Conservation (phyloP, 1,284 basidiomycete genomes). For the Tilletiopsis washingtonensis region DNA sequence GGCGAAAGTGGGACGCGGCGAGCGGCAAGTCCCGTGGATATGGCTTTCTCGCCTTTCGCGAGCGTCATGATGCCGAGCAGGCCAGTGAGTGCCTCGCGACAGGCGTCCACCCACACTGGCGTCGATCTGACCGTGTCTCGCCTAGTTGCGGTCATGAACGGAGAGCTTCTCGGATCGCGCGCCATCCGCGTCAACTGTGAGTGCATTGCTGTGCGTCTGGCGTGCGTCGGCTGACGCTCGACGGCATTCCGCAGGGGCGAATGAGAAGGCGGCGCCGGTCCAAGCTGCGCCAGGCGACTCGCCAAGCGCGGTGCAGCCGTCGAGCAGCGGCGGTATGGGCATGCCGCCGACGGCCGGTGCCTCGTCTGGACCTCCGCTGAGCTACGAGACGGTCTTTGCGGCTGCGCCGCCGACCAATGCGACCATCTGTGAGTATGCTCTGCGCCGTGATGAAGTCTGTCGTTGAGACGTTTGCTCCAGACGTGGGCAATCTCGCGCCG, state of each 20-base stretch:
- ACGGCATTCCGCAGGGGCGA: background rate
- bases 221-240: background rate
- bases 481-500: slow-evolving; percentile 94
- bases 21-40: slow-evolving; percentile 93
- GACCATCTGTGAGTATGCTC: slow-evolving; percentile 60
- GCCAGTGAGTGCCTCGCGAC: slow-evolving; percentile 54
- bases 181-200: slow-evolving; percentile 97
- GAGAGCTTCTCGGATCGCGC: slow-evolving; percentile 94
- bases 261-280: background rate
- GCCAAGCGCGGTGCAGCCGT: background rate
- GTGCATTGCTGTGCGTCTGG: background rate
- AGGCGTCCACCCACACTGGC: background rate
- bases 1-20: slow-evolving; percentile 47
- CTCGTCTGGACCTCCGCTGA: slow-evolving; percentile 61
- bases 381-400: slow-evolving; percentile 76
- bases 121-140: too few relatives aligned
- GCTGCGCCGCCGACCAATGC: slow-evolving; percentile 86
- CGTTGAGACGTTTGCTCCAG: background rate
- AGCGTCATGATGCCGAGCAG: slow-evolving; percentile 94
- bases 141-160: slow-evolving; percentile 83
- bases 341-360: slow-evolving; percentile 11
- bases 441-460: background rate
- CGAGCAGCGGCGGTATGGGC: background rate
- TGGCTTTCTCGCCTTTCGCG: slow-evolving; percentile 85
- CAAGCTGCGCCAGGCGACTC: background rate